A percentile compares a stretch with the other conserved stretches of the same genome.
phyloP scores from a whole-genome alignment of 139 green algal species.

The Mychonastes homosphaera region DNA sequence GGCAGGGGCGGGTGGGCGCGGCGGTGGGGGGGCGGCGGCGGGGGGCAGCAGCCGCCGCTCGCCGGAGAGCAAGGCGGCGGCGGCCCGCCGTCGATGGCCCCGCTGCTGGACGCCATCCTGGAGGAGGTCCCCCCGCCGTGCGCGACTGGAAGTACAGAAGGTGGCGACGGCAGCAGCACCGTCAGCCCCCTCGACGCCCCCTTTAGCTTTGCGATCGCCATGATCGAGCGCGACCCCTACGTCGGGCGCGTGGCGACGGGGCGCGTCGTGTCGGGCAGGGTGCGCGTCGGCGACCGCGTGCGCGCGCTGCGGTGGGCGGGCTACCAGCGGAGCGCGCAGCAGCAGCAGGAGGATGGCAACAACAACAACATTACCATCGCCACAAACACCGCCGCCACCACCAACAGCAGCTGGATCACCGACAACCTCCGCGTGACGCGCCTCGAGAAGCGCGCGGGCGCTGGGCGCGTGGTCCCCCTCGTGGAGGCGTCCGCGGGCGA shows the following conservation, averaged over 20 bases:
- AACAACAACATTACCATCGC: no score
- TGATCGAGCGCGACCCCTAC: slow-evolving; percentile 73
- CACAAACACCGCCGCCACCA: no score
- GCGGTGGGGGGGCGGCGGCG: not conserved
- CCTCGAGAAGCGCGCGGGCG: slow-evolving; percentile 58
- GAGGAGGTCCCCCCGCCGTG: slow-evolving; percentile 53
- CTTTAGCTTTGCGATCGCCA: slow-evolving; percentile 72
- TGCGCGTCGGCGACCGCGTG: slow-evolving; percentile 46
- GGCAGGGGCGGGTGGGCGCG: slow-evolving; percentile 43
- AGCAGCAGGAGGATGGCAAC: slow-evolving; percentile 10
- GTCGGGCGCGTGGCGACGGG: slow-evolving; percentile 67
- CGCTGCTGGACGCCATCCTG: slow-evolving; percentile 69
- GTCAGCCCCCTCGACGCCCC: slow-evolving; percentile 23
- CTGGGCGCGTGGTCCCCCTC: slow-evolving; percentile 39
- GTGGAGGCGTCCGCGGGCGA: slow-evolving; percentile 58
- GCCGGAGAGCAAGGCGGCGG: no score
- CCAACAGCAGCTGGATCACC: not conserved
- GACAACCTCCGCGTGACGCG: slow-evolving; percentile 42
- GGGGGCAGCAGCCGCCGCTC: not conserved
- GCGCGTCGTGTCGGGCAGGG: slow-evolving; percentile 48
- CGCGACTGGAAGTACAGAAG: no score
- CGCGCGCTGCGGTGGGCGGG: slow-evolving; percentile 15
- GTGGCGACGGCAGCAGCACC: no score
- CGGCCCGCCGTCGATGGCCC: slow-evolving; percentile 45
- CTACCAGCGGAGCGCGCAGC: not conserved